Evolutionary conservation across 108 stramenopile species (phyloP).

Genomic region (Asterionellopsis glacialis): DNA sequence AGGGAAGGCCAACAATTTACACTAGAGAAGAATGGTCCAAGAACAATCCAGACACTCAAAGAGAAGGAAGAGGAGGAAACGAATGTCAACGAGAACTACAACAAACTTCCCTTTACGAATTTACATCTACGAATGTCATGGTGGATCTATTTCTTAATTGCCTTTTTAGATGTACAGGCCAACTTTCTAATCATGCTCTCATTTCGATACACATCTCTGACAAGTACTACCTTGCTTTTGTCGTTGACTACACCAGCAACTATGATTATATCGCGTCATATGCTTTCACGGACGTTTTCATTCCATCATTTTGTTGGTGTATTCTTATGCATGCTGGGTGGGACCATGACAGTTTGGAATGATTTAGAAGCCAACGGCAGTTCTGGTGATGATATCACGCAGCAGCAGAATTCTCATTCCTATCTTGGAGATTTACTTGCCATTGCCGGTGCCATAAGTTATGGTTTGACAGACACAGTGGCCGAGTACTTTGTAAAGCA

Average conservation of each 20-base stretch:
- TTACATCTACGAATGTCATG: conserved; percentile 30
- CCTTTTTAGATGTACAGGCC: conserved; percentile 68
- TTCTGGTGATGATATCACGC: neutral
- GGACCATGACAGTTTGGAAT: conserved; percentile 29
- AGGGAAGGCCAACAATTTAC: neutral
- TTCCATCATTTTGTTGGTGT: conserved; percentile 40
- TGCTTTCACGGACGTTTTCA: conserved; percentile 40
- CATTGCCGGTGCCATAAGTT: conserved; percentile 44
- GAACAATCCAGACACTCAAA: neutral
- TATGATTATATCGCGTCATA: conserved; percentile 68
- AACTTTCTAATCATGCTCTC: conserved; percentile 65
- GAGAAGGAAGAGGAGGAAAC: neutral
- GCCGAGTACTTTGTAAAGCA: conserved; percentile 60
- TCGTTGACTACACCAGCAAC: conserved; percentile 81
- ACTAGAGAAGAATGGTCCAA: neutral
- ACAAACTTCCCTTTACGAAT: conserved; percentile 25
- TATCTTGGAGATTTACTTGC: conserved; percentile 57
- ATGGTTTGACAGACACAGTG: conserved; percentile 55
- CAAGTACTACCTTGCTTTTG: conserved; percentile 75
- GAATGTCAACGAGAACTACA: neutral
- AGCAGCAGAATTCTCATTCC: conserved; percentile 14
- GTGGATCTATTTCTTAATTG: conserved; percentile 46
- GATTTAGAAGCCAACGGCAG: conserved; percentile 13
- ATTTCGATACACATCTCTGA: conserved; percentile 77
- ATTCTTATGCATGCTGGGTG: conserved; percentile 39